Base-by-base conservation (phyloP, 805 yeast genomes). In the Lachancea sp. region DNA sequence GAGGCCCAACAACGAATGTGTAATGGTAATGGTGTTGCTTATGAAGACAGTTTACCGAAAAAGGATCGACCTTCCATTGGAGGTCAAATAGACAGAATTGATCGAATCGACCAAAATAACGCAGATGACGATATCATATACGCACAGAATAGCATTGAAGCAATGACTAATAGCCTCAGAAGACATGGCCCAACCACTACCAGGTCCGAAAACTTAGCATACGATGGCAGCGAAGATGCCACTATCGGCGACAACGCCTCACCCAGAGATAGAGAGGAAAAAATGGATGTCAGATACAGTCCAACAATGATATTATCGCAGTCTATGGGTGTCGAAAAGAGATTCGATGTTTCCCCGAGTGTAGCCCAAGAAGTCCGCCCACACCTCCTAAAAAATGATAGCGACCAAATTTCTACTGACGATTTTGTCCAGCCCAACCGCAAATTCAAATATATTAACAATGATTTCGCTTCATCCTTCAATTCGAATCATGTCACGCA, bases 251-350 rank as follows among this genome's bases (percentile, higher is more conserved):
- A 33, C 19, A 24, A 25, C 16, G 8, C 24, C 19, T 12, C n/a
- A 3, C 31, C n/a, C n/a, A n/a, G 18, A 4, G 22, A 15, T 11
- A 28, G 13, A 11, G 26, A 20, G n/a, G n/a, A 15, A 2, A 28
- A 29, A 13, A 29, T 51, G 16, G 47, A 46, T 2, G 58, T 60
- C 19, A 60, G 64, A 31, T 67, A 64, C 42, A 54, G 63, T 33
- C 71, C 69, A n/a, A 57, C 59, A 39, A 64, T 67, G 67, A 67
- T 69, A 6, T 57, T 74, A 4, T 73, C 79, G 2, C 78, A 74
- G 47, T 72, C 78, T 0, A 72, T 76, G 0, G 79, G 78, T 0
- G 64, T 69, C 29, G 77, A 72, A 26, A 55, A 69, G 38, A 64
- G 63, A 4, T 64, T 67, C 43, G 62, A 60, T 17, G 60, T 58